Percentiles rank a stretch among this genome's conserved stretches.
These are phyloP conservation scores for Tricholoma saponaceum DNA, from an alignment of 768 basidiomycete species.

Conservation along the genomic window DNA sequence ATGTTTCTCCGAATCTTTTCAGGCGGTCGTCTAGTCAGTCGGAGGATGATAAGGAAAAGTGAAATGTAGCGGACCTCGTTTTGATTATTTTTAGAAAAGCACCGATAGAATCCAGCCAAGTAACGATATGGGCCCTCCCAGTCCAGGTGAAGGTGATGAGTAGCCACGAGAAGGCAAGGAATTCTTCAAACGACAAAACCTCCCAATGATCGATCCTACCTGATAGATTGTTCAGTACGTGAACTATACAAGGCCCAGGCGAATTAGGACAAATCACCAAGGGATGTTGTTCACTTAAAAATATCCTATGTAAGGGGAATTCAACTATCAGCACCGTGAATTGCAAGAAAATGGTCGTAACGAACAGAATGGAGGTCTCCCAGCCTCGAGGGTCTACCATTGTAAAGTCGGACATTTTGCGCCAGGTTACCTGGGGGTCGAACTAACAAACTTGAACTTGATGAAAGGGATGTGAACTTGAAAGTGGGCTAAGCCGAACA, in stretches of 20 bases:
- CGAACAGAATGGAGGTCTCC: constrained; percentile 79
- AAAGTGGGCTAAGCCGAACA: neutral
- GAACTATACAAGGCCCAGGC: constrained; percentile 55
- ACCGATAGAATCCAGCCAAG: constrained; percentile 63
- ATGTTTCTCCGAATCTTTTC: constrained; percentile 65
- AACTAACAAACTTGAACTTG: neutral
- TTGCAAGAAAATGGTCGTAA: constrained; percentile 7
- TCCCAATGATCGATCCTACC: constrained; percentile 82
- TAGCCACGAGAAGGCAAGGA: constrained; percentile 81
- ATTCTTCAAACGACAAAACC: constrained; percentile 76
- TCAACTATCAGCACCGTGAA: constrained; percentile 2
- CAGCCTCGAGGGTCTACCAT: constrained; percentile 74
- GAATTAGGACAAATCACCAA: constrained; percentile 42
- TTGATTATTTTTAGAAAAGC: constrained; percentile 86
- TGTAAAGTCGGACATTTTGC: constrained; percentile 62
- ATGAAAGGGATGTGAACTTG: neutral
- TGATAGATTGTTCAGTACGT: constrained; percentile 22
- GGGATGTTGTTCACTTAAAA: constrained; percentile 68
- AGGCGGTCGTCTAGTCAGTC: too few species aligned
- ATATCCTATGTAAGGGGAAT: constrained; percentile 75
- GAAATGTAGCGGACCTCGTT: constrained; percentile 46
- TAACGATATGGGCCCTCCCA: constrained; percentile 74
- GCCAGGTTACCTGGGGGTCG: neutral
- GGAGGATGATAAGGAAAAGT: neutral
- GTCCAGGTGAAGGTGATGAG: constrained; percentile 74